Percentiles rank a stretch among this genome's conserved stretches.
phyloP scores from a whole-genome alignment of 768 basidiomycete genomes.

The Tubosaeta sp. region DNA sequence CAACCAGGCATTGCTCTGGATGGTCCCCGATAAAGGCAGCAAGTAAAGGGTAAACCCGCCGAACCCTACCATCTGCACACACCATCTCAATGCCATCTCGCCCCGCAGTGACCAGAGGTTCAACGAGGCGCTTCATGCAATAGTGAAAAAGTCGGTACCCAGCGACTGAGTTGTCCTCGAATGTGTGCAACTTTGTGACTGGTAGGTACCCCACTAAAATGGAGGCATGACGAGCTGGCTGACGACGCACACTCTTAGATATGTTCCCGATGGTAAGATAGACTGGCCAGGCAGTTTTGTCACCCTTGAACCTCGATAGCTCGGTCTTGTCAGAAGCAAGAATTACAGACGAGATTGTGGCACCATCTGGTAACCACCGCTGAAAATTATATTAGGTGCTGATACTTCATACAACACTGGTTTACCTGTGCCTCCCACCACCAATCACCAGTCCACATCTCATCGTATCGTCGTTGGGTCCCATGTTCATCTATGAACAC shows the following conservation, averaged over 20 bases:
- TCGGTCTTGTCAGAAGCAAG: slow-evolving; percentile 1
- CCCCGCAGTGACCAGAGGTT: neutral
- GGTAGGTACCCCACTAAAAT: no score
- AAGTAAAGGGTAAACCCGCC: neutral
- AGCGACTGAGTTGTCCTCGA: neutral
- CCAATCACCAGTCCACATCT: no score
- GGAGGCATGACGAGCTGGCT: no score
- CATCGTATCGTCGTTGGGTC: no score
- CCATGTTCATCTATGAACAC: no score
- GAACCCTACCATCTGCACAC: neutral
- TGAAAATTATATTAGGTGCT: neutral
- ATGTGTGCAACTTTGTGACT: neutral
- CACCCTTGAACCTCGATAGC: neutral
- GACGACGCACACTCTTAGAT: no score
- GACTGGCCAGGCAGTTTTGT: no score
- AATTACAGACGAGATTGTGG: neutral
- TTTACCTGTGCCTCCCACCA: no score
- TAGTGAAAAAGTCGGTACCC: neutral
- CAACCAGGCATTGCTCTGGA: slow-evolving; percentile 1
- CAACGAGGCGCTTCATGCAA: neutral
- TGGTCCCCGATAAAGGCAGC: neutral
- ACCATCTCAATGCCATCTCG: neutral
- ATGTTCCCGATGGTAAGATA: no score
- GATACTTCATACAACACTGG: no score
- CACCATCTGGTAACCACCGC: neutral